Evolutionary conservation across 2,329 filamentous ascomycete species (phyloP), one percentile per base, ranked within the genome.

Genomic region (Helotiales sp.): DNA sequence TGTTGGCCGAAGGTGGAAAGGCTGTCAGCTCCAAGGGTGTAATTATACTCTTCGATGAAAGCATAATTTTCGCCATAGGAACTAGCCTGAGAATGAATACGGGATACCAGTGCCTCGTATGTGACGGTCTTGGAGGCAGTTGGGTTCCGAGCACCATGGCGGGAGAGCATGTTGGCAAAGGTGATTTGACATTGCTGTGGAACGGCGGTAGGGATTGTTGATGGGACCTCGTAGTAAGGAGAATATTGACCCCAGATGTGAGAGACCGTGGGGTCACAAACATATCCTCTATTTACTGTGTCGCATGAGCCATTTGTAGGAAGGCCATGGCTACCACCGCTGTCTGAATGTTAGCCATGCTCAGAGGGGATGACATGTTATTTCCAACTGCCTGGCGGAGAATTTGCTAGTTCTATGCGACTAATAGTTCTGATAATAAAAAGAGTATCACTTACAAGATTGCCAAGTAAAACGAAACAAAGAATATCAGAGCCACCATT

Each of bases 81-180:
- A 1, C 78, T 80, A 9, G 78, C 78, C 34, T 67, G 71, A 44
- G 71, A 71, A 59, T 93, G 85, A 60, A 97, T 88, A 48, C 81
- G 82, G 27, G 79, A 71, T 53, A 96, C 78, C 8, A 90, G 79
- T 5, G 76, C 72, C 36, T 78, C 80, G 74, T 96, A 96, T 6
- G 72, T 69, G 10, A 72, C 70, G 0, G 86, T 83, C 76, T 93
- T 96, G 63, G 77, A 76, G 10, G 75, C 68, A 0, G 92, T 96
- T 1, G 93, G 93, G 70, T 91, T 89, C 52, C 93, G 84, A 34
- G 90, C 90, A 48, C 92, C 93, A 71, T 97, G 93, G 2, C 93
- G 86, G 22, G 91, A 92, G 48, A 97, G 81, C 24, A 93, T 77
- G 68, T 93, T 89, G 1, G 82, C 93, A 73, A 96, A 93, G 2